Percentiles rank a stretch among this genome's conserved stretches.
Evolutionary conservation across 1,139 yeast species (phyloP).

Genomic region (Geotrichum restrictum): DNA sequence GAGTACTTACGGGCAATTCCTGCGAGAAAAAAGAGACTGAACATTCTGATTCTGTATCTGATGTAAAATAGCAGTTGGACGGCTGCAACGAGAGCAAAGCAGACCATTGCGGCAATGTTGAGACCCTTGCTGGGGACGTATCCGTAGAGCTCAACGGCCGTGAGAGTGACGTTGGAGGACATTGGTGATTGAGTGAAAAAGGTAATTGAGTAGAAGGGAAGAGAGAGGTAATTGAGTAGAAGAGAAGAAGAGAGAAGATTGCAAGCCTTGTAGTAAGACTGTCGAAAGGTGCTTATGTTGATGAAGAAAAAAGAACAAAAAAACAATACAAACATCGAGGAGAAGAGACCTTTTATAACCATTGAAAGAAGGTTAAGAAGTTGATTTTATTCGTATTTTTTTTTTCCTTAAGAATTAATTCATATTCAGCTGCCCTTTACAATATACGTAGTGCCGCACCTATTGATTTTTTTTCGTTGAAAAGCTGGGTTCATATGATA

Average conservation of each 20-base stretch:
- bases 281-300: too few species aligned
- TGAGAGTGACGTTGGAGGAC: not conserved
- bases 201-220: not conserved
- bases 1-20: constrained; percentile 44
- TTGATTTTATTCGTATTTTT: too few species aligned
- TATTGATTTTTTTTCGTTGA: too few species aligned
- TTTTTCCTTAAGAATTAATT: too few species aligned
- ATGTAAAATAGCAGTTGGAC: constrained; percentile 44
- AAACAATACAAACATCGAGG: not conserved
- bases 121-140: constrained; percentile 45
- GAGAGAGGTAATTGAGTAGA: not conserved
- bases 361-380: too few species aligned
- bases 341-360: too few species aligned
- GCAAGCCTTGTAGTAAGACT: not conserved
- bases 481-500: too few species aligned
- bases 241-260: not conserved
- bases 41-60: constrained; percentile 66
- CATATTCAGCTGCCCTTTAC: too few species aligned
- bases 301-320: not conserved
- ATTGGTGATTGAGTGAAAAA: not conserved
- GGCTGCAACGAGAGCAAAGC: constrained; percentile 46
- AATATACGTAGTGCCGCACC: too few species aligned
- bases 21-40: constrained; percentile 54
- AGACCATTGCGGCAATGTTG: constrained; percentile 47
- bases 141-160: constrained; percentile 39